phyloP scores from a whole-genome alignment of 2,329 filamentous ascomycete genomes.

The Dactylellina sp. region DNA sequence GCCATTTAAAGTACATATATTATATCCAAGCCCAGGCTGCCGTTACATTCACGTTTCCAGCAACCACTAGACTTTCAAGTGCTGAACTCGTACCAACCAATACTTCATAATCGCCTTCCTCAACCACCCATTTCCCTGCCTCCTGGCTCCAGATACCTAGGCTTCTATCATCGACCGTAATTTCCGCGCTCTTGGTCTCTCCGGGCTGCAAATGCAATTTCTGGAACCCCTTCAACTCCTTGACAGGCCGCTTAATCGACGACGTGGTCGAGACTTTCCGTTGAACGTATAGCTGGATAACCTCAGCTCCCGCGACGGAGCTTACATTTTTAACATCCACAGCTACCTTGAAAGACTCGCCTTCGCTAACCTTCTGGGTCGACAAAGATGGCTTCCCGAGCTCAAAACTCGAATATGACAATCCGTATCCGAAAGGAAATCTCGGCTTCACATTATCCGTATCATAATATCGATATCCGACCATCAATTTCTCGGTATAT shows the following conservation, averaged over 20 bases:
- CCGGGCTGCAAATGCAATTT: constrained; percentile 67
- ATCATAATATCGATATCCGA: constrained; percentile 79
- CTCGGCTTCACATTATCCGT: constrained; percentile 70
- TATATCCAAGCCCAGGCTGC: constrained; percentile 44
- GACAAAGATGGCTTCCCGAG: constrained; percentile 69
- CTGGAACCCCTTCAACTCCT: constrained; percentile 74
- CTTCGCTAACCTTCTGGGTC: constrained; percentile 69
- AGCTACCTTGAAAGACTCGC: constrained; percentile 64
- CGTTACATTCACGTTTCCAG: constrained; percentile 29
- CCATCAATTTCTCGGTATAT: constrained; percentile 79
- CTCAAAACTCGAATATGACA: constrained; percentile 74
- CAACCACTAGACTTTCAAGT: constrained; percentile 13
- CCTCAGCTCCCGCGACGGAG: constrained; percentile 72
- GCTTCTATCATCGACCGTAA: constrained; percentile 36
- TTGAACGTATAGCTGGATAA: constrained; percentile 73
- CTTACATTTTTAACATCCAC: constrained; percentile 72
- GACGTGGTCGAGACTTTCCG: constrained; percentile 69
- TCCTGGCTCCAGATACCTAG: constrained; percentile 42
- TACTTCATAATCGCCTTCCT: constrained; percentile 37
- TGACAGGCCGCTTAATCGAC: constrained; percentile 74
- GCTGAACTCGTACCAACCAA: constrained; percentile 47
- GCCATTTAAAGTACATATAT: not conserved
- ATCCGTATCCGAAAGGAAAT: constrained; percentile 76
- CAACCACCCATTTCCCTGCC: constrained; percentile 45
- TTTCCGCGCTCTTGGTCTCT: constrained; percentile 28